phyloP scores from a whole-genome alignment of 441 rosid species.

The Macaranga tanarius region DNA sequence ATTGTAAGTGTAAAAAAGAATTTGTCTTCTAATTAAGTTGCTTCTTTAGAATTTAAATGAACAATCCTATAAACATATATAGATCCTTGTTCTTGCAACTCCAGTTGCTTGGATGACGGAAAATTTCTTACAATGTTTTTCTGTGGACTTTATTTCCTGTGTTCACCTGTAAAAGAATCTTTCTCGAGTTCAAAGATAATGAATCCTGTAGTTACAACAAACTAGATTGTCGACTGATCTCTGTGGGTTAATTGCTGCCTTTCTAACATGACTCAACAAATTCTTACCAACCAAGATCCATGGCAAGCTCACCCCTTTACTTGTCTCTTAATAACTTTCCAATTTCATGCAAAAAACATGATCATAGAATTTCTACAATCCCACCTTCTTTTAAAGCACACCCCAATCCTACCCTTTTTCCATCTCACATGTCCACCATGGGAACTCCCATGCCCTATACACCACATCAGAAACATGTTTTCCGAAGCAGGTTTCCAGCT shows the following conservation, averaged over 20 bases:
- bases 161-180: background rate
- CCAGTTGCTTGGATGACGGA: too few relatives aligned
- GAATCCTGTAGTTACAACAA: background rate
- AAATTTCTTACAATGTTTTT: too few relatives aligned
- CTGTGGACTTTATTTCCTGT: too few relatives aligned
- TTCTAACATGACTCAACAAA: conserved; percentile 37
- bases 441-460: conserved; percentile 17
- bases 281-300: conserved; percentile 25
- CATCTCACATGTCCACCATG: conserved; percentile 25
- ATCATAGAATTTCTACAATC: background rate
- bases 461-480: conserved; percentile 43
- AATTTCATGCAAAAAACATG: conserved; percentile 36
- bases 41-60: too few relatives aligned
- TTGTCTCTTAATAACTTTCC: conserved; percentile 20
- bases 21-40: too few relatives aligned
- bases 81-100: too few relatives aligned
- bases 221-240: too few relatives aligned
- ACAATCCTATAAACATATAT: too few relatives aligned
- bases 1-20: too few relatives aligned
- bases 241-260: background rate
- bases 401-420: background rate
- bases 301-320: conserved; percentile 22
- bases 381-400: conserved; percentile 26
- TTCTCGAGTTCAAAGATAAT: background rate
- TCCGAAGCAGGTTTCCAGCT: conserved; percentile 57